Conservation (phyloP, 225 moss, liverwort and hornwort species). For the Neckera pumila region DNA sequence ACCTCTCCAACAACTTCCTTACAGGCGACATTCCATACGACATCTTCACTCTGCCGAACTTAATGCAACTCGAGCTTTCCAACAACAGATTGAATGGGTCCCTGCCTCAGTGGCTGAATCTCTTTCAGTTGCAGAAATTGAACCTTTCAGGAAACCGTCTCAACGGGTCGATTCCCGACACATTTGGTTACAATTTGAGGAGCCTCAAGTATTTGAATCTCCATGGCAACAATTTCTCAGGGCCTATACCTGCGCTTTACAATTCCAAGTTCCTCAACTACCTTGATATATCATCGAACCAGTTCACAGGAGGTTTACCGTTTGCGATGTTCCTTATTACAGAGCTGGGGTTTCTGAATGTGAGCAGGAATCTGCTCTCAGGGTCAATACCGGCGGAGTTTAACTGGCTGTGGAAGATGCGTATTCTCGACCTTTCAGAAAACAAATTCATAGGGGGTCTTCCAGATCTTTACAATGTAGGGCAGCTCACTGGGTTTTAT, state of each 20-base stretch:
- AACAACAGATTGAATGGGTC: slow-evolving; percentile 15
- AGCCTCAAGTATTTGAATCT: slow-evolving; percentile 27
- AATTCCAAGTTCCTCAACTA: background rate
- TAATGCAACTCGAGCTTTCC: slow-evolving; percentile 16
- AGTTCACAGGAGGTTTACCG: slow-evolving; percentile 16
- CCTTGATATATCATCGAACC: slow-evolving; percentile 29
- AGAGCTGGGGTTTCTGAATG: slow-evolving; percentile 13
- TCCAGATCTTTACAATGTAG: slow-evolving; percentile 11
- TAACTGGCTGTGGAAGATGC: slow-evolving; percentile 13
- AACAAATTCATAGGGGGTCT: slow-evolving; percentile 20
- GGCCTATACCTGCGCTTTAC: background rate
- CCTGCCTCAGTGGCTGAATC: slow-evolving; percentile 5
- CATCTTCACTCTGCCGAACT: slow-evolving; percentile 16
- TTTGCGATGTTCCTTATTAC: background rate
- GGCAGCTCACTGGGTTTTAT: slow-evolving; percentile 1
- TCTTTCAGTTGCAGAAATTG: slow-evolving; percentile 16
- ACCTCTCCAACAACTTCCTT: slow-evolving; percentile 32
- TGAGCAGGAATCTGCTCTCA: slow-evolving; percentile 28
- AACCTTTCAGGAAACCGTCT: slow-evolving; percentile 19
- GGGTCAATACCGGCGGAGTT: slow-evolving; percentile 15
- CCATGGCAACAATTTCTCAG: slow-evolving; percentile 26
- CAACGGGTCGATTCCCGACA: background rate
- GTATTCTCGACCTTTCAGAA: slow-evolving; percentile 17
- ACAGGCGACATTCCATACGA: slow-evolving; percentile 34
- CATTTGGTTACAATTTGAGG: slow-evolving; percentile 7